Evolutionary conservation across 176 grass and related monocot species (phyloP).

Genomic region (Zoysia japonica): DNA sequence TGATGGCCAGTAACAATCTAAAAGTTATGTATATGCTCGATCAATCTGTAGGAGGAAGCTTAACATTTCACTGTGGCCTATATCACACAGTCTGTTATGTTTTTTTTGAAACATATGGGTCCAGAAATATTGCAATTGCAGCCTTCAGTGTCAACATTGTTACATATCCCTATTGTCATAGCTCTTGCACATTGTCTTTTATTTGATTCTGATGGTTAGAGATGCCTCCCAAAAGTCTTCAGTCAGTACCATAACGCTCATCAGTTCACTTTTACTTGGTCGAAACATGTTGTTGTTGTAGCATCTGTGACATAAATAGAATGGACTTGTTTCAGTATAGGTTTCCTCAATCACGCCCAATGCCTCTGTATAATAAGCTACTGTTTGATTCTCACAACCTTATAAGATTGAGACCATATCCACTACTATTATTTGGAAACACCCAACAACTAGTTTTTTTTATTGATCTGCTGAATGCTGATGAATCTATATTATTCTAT

Average conservation of each 20-base stretch:
- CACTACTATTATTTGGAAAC: conserved; percentile 9
- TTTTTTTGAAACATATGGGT: not conserved
- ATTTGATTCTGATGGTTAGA: not conserved
- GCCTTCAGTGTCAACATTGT: conserved; percentile 1
- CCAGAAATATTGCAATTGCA: not conserved
- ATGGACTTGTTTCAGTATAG: not conserved
- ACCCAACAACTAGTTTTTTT: conserved; percentile 6
- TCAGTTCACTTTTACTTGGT: conserved; percentile 5
- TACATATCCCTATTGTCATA: conserved; percentile 14
- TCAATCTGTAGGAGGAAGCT: conserved; percentile 6
- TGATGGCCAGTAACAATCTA: not conserved
- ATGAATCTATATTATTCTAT: not conserved
- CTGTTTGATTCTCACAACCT: conserved; percentile 10
- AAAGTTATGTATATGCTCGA: not conserved
- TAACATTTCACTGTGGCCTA: conserved; percentile 5
- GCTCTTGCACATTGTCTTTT: conserved; percentile 15
- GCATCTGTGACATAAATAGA: conserved; percentile 17
- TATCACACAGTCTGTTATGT: not conserved
- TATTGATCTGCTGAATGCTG: not conserved
- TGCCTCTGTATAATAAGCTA: not conserved
- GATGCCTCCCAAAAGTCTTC: not conserved
- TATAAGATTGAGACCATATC: conserved; percentile 16
- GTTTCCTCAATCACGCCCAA: conserved; percentile 6
- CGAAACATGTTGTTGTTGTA: not conserved
- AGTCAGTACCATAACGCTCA: not conserved